Evolutionary conservation across 1,284 basidiomycete genomes (phyloP).

Genomic region (Fomitopsis pinicola): DNA sequence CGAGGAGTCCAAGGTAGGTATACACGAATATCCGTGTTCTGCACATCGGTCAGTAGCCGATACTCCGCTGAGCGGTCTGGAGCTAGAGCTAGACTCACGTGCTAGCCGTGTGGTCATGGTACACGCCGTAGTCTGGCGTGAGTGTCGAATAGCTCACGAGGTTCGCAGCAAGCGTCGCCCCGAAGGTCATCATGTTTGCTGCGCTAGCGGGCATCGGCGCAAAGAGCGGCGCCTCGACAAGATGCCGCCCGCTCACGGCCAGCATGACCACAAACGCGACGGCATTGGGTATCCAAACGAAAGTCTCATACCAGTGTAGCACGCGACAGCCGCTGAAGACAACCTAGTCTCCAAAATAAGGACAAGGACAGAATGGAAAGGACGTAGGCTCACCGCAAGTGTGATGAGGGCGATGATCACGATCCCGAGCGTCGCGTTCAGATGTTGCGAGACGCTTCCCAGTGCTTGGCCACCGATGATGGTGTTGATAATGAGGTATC

Average conservation of each 20-base stretch:
- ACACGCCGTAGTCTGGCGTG: conserved; percentile 57
- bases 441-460: conserved; percentile 48
- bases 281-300: conserved; percentile 66
- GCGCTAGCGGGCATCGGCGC: conserved; percentile 24
- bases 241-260: conserved; percentile 50
- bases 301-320: conserved; percentile 56
- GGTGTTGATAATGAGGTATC: conserved; percentile 68
- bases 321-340: conserved; percentile 62
- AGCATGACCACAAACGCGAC: conserved; percentile 64
- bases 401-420: conserved; percentile 72
- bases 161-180: conserved; percentile 33
- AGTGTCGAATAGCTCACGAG: conserved; percentile 51
- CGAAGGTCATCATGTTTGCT: conserved; percentile 29
- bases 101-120: conserved; percentile 45
- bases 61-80: not conserved
- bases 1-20: conserved; percentile 61
- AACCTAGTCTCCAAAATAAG: conserved; percentile 21
- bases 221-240: conserved; percentile 26
- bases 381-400: conserved; percentile 42
- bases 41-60: conserved; percentile 4
- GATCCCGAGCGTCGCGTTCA: conserved; percentile 63
- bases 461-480: conserved; percentile 76
- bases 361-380: not conserved
- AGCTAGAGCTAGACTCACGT: conserved; percentile 27
- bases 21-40: conserved; percentile 28